A percentile compares a stretch with the other conserved stretches of the same genome.
phyloP scores from a whole-genome alignment of 2,329 filamentous ascomycete genomes.

The Penicillium sp. region DNA sequence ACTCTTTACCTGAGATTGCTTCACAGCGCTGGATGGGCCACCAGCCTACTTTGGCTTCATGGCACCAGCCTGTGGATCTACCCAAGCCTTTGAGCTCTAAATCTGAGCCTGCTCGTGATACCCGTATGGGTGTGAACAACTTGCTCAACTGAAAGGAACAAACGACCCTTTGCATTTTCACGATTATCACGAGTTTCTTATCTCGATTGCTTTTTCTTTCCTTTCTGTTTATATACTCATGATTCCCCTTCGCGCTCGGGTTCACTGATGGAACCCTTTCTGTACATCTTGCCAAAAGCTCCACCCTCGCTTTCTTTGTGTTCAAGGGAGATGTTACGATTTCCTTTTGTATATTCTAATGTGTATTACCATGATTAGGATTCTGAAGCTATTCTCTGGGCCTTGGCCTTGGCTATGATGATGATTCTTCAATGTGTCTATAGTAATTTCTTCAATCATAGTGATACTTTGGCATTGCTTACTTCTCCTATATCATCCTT shows the following conservation, averaged over 20 bases:
- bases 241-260: slow-evolving; percentile 17
- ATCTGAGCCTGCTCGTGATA: slow-evolving; percentile 32
- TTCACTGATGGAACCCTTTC: slow-evolving; percentile 3
- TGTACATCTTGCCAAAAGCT: slow-evolving; percentile 25
- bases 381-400: slow-evolving; percentile 15
- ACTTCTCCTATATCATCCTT: too few relatives aligned
- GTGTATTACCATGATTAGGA: slow-evolving; percentile 25
- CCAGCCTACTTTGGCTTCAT: slow-evolving; percentile 26
- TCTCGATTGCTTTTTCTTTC: slow-evolving; percentile 15
- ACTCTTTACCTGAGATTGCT: slow-evolving; percentile 26
- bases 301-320: slow-evolving; percentile 10
- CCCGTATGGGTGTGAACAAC: slow-evolving; percentile 40
- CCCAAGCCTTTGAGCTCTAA: slow-evolving; percentile 26
- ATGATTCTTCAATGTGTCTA: not conserved
- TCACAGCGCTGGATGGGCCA: slow-evolving; percentile 30
- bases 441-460: not conserved
- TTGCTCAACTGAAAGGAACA: slow-evolving; percentile 35
- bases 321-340: slow-evolving; percentile 4
- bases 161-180: slow-evolving; percentile 1
- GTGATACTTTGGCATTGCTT: too few relatives aligned
- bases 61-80: slow-evolving; percentile 29
- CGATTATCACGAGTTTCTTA: slow-evolving; percentile 25
- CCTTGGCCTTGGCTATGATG: not conserved
- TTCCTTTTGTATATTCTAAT: slow-evolving; percentile 27
- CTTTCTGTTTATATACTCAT: slow-evolving; percentile 14